phyloP scores from a whole-genome alignment of 192 early-diverging fungal species.

The Gigaspora rosea region DNA sequence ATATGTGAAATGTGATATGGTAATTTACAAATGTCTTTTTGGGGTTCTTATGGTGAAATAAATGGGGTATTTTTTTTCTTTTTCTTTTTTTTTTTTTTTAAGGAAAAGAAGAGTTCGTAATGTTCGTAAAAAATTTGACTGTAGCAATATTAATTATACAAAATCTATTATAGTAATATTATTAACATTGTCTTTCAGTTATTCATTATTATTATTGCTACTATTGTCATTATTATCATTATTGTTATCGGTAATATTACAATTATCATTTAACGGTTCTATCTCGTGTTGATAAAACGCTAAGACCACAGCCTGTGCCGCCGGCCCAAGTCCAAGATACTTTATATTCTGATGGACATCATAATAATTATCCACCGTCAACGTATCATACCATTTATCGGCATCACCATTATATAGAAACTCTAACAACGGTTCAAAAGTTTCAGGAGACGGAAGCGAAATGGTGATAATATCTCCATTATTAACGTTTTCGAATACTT shows the following conservation, averaged over 20 bases:
- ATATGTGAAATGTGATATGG: no score
- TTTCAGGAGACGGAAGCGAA: slow-evolving; percentile 26
- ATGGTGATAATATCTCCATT: slow-evolving; percentile 23
- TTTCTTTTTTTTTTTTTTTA: no score
- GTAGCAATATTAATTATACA: no score
- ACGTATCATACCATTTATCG: slow-evolving; percentile 25
- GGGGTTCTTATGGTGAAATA: no score
- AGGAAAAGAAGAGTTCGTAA: no score
- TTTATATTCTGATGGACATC: slow-evolving; percentile 24
- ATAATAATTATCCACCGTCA: slow-evolving; percentile 26
- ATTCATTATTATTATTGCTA: neutral
- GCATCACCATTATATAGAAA: slow-evolving; percentile 26
- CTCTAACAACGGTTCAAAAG: slow-evolving; percentile 21
- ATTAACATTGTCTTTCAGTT: no score
- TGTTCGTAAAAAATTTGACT: no score
- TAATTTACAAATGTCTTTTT: no score
- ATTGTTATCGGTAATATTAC: neutral
- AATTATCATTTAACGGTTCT: neutral
- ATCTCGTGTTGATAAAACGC: slow-evolving; percentile 26
- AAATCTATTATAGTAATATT: no score
- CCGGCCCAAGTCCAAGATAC: slow-evolving; percentile 11
- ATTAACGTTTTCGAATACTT: slow-evolving; percentile 13
- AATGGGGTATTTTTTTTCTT: no score
- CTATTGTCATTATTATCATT: neutral
- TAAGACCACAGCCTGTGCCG: neutral